Conservation (phyloP, 305 asterid species). For the Plantago rigida region DNA sequence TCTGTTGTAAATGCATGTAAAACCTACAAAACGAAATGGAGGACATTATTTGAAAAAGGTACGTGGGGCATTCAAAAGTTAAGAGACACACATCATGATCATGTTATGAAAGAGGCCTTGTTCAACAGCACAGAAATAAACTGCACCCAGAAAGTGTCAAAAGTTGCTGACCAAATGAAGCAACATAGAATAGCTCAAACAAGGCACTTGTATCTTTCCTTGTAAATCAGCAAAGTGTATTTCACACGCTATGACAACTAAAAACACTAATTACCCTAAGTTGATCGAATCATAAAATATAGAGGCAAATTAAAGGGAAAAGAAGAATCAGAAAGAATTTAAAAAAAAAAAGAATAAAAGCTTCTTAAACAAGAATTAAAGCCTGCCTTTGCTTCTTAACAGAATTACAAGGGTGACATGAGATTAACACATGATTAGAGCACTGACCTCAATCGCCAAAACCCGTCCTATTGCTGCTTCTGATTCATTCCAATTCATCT, state of each 20-base stretch:
- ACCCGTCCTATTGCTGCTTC: conserved; percentile 95
- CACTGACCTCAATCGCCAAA: conserved; percentile 85
- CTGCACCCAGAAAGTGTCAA: not conserved
- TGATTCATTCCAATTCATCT: conserved; percentile 97
- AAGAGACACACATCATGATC: not conserved
- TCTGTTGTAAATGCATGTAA: conserved; percentile 94
- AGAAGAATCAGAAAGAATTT: not conserved
- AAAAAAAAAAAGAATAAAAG: not conserved
- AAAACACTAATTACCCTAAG: no score
- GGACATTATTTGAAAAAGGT: not conserved
- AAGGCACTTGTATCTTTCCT: no score
- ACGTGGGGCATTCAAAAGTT: not conserved
- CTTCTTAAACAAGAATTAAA: not conserved
- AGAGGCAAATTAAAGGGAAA: no score
- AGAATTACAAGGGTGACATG: conserved; percentile 10
- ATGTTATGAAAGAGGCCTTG: not conserved
- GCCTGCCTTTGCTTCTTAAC: not conserved
- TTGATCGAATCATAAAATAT: no score
- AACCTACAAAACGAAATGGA: conserved; percentile 43
- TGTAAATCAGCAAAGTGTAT: no score
- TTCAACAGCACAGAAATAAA: not conserved
- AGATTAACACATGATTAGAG: not conserved
- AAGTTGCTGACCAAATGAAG: no score
- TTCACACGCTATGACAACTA: no score
- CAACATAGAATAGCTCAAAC: no score